Percentiles rank a stretch among this genome's conserved stretches.
Conservation (phyloP, 2,329 filamentous ascomycete species). For the Orbilia ellipsospora region DNA sequence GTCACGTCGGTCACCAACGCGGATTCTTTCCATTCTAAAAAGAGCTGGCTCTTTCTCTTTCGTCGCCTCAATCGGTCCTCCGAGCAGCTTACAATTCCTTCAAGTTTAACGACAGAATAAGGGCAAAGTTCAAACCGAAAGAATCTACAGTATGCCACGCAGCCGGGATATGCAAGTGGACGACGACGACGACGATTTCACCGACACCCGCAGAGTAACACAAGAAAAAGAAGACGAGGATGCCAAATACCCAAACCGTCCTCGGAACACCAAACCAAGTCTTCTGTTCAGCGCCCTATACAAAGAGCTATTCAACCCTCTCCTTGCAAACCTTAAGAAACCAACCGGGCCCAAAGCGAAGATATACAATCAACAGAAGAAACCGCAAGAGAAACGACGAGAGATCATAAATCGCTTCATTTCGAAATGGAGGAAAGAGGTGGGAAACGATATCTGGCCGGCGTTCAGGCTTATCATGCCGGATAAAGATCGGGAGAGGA, state of each 20-base stretch:
- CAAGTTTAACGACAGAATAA: too few relatives aligned
- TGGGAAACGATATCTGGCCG: constrained; percentile 92
- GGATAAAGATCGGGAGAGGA: constrained; percentile 89
- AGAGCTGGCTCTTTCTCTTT: constrained; percentile 13
- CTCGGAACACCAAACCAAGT: constrained; percentile 78
- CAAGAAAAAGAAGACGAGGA: constrained; percentile 56
- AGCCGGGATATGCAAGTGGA: constrained; percentile 48
- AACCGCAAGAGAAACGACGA: constrained; percentile 76
- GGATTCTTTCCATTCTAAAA: background rate
- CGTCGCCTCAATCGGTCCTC: background rate
- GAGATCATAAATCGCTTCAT: constrained; percentile 89
- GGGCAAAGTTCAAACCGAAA: too few relatives aligned
- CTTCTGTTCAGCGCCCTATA: constrained; percentile 84
- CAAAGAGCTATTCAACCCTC: constrained; percentile 81
- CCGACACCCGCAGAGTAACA: constrained; percentile 39
- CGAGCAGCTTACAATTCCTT: background rate
- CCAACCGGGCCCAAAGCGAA: constrained; percentile 68
- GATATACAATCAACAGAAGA: constrained; percentile 67
- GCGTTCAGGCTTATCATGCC: constrained; percentile 86
- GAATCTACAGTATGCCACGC: constrained; percentile 37
- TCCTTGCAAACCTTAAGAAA: constrained; percentile 80
- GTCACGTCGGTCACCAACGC: constrained; percentile 21
- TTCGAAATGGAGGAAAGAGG: constrained; percentile 83
- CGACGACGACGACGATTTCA: constrained; percentile 56
- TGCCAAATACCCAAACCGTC: constrained; percentile 81